A percentile compares a stretch with the other conserved stretches of the same genome.
phyloP scores from a whole-genome alignment of 805 yeast genomes.

The Hanseniaspora opuntiae region DNA sequence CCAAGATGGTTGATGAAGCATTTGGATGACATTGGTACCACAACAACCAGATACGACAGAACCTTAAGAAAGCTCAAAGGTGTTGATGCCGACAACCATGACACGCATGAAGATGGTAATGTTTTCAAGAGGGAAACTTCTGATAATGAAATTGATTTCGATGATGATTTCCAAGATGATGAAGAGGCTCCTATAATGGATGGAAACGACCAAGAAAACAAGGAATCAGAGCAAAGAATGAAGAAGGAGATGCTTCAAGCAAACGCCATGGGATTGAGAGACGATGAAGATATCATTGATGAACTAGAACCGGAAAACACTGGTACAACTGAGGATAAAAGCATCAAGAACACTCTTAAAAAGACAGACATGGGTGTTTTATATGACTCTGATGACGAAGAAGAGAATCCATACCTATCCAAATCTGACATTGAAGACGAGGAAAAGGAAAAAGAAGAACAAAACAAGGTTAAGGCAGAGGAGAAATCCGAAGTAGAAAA shows the following conservation, averaged over 20 bases:
- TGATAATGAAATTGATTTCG: constrained; percentile 84
- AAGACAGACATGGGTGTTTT: constrained; percentile 71
- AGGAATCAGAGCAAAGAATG: constrained; percentile 70
- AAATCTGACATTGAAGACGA: constrained; percentile 53
- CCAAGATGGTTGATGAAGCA: constrained; percentile 96
- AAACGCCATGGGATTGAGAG: constrained; percentile 51
- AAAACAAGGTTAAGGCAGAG: constrained; percentile 19
- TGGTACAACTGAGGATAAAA: constrained; percentile 83
- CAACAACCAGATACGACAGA: constrained; percentile 39
- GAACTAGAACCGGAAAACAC: constrained; percentile 61
- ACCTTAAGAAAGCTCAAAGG: constrained; percentile 35
- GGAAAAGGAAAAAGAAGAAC: constrained; percentile 30
- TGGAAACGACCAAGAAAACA: constrained; percentile 88
- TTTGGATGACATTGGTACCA: constrained; percentile 49
- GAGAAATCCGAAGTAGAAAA: constrained; percentile 15
- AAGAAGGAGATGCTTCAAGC: constrained; percentile 77
- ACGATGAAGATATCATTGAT: constrained; percentile 45
- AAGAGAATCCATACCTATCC: constrained; percentile 68
- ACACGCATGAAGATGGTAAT: constrained; percentile 21
- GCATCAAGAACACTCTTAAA: constrained; percentile 66
- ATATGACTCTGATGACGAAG: constrained; percentile 71
- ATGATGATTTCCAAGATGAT: constrained; percentile 95
- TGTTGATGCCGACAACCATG: constrained; percentile 29
- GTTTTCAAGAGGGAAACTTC: constrained; percentile 51
- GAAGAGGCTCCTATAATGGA: constrained; percentile 97